A percentile compares a stretch with the other conserved stretches of the same genome.
These are phyloP conservation scores for Xerophyta viscosa DNA, from an alignment of 106 monocot species.

Conservation along the genomic window DNA sequence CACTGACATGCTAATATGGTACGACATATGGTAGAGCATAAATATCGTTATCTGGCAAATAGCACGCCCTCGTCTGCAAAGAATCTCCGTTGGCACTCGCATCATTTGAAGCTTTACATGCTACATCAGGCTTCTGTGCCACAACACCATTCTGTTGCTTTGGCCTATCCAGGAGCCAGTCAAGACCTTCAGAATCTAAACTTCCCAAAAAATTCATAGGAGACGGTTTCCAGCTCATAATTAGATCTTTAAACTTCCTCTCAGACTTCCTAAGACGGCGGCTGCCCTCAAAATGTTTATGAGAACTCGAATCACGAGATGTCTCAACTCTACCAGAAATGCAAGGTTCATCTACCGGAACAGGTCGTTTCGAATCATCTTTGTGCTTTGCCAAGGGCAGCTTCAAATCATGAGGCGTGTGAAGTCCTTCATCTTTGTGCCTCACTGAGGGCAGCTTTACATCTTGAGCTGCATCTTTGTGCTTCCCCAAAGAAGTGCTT, in stretches of 20 bases:
- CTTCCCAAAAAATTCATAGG: not conserved
- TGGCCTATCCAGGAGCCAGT: slow-evolving; percentile 21
- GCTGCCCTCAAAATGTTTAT: not conserved
- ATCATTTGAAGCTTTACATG: not conserved
- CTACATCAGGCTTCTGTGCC: not conserved
- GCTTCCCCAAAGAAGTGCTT: too few species aligned
- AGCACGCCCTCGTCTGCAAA: slow-evolving; percentile 27
- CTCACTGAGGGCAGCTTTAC: too few species aligned
- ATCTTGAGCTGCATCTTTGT: too few species aligned
- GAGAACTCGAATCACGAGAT: not conserved
- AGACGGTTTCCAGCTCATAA: slow-evolving; percentile 29
- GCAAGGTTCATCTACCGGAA: slow-evolving; percentile 20
- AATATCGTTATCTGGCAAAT: slow-evolving; percentile 23
- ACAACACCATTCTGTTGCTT: not conserved
- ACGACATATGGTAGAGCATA: slow-evolving; percentile 44
- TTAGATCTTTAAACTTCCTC: slow-evolving; percentile 17
- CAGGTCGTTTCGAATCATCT: too few species aligned
- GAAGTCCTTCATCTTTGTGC: too few species aligned
- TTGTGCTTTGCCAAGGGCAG: too few species aligned
- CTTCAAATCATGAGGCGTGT: too few species aligned
- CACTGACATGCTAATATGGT: too few species aligned
- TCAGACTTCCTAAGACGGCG: slow-evolving; percentile 11
- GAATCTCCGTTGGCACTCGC: not conserved
- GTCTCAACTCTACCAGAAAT: slow-evolving; percentile 26
- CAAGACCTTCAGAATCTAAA: slow-evolving; percentile 6